Base-by-base conservation (phyloP, 306 rosid species). In the Begonia peltatifolia region DNA sequence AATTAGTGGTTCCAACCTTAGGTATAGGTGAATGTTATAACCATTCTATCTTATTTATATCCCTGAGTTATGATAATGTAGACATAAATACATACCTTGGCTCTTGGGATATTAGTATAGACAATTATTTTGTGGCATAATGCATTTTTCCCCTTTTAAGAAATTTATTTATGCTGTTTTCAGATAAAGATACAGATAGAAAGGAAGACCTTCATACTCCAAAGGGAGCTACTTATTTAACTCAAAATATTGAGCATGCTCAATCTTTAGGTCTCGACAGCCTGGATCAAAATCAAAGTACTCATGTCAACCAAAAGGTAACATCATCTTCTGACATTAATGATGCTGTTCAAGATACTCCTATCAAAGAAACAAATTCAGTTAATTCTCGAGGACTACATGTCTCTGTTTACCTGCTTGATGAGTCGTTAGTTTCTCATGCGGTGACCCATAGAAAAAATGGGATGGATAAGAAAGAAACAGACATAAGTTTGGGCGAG, bases 191-290 rank as follows among this genome's bases (percentile, higher is more conserved):
- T 48, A 54, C 18, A 62, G 77, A 66, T 53, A 59, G 52, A 41
- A 61, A 67, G 58, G 68, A 72, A 53, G 46, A 12, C 66, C 50
- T 68, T 71, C 60, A 70, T 62, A 54, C 35, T 57, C 68, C 52
- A 46, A 18, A 18, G 59, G 57, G 22, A 15, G 62, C 66, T 46
- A 13, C 43, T 16, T 46, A 25, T 73, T 69, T 64, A 35, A 25
- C 50, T 52, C 64, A 59, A 53, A 59, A 58, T 66, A 46, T 60
- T 64, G 71, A 62, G 62, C 63, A 47, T 59, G n/a, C 60, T 48
- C 70, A 66, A 62, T 52, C 55, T 50, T 55, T 74, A 50, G 53
- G 72, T 67, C 74, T 47, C 38, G 74, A 75, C 64, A 80, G 77
- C 66, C 71, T 60, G 17, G 77, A 76, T 48, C 69, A 60, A 51